Evolutionary conservation across 768 basidiomycete species (phyloP), one percentile per base, ranked within the genome.

Genomic region (Wakefieldia striispora): DNA sequence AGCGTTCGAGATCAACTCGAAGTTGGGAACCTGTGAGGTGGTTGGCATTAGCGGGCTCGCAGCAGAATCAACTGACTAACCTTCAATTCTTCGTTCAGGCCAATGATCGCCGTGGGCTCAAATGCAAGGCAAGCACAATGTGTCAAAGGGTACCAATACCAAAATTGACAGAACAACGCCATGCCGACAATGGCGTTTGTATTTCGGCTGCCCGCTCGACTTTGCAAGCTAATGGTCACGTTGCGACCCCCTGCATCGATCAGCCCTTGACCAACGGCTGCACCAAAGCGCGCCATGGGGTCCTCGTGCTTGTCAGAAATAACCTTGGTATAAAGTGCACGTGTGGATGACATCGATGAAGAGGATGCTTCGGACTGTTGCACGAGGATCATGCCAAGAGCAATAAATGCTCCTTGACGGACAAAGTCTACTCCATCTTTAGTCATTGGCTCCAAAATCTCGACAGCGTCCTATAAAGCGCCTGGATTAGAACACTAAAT

Each of bases 71-170:
- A 47, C 33, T 3, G 20, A 58, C 76, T 23, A 55, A 93, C 90
- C 78, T 90, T 88, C 43, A 98, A 72, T 53, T 94, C 82, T 53
- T 80, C 85, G 60, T 92, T 88, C 50, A 98, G 70, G 26, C 92
- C 95, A 59, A 99, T 93, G 48, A 99, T 86, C 9, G 88, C 94
- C 13, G 97, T 99, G 3, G 97, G 95, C 48, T 91, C 88, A 69
- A 99, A 97, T 2, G 95, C 87, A 55, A 99, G 72, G 59, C 87
- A 89, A 14, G 90, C 88, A 54, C 89, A 93, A 62, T 97, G 95
- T 13, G 94, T 93, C 23, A 98, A 75, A 29, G 97, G 97, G 71
- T 95, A 99, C 97, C 97, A 99, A 68, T 98, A 98, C 97, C 97
- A 99, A 72, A 99, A 98, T 69, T 99, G 97, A 62, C 90, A 91